A percentile compares a stretch with the other conserved stretches of the same genome.
Evolutionary conservation across 2,329 filamentous ascomycete genomes (phyloP).

Genomic region (Lachnellula subtilissima): DNA sequence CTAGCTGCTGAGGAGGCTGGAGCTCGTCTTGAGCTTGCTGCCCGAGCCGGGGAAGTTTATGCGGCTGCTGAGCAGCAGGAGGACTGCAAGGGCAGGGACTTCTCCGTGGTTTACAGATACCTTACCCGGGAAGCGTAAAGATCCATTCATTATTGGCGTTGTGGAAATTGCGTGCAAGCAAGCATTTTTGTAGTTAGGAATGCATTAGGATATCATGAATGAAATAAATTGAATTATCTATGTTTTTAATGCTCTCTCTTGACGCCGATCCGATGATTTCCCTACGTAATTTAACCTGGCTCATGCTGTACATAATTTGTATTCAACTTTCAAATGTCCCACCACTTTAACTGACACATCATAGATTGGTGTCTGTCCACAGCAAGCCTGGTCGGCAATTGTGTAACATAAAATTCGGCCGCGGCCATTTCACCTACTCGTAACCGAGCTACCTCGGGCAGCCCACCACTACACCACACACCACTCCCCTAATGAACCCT

Average conservation of each 20-base stretch:
- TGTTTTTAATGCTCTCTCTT: neutral
- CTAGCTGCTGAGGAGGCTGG: slow-evolving; percentile 64
- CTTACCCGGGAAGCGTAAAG: slow-evolving; percentile 37
- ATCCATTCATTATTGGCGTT: neutral
- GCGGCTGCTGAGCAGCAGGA: slow-evolving; percentile 58
- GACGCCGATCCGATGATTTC: neutral
- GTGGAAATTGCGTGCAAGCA: neutral
- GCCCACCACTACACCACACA: neutral
- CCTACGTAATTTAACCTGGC: neutral
- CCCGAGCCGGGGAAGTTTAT: slow-evolving; percentile 62
- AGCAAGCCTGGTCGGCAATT: too few species aligned
- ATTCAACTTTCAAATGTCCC: too few species aligned
- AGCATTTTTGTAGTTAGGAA: neutral
- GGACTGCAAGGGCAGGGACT: slow-evolving; percentile 64
- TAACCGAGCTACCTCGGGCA: too few species aligned
- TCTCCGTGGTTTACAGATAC: slow-evolving; percentile 76
- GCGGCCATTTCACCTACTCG: too few species aligned
- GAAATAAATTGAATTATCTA: neutral
- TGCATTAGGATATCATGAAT: neutral
- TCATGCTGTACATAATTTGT: too few species aligned
- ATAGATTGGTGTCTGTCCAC: too few species aligned
- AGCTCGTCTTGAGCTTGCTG: slow-evolving; percentile 60
- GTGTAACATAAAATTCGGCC: too few species aligned
- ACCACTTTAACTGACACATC: too few species aligned
- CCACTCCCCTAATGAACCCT: slow-evolving; percentile 48